Evolutionary conservation across 2,329 filamentous ascomycete genomes (phyloP).

Genomic region (Grosmannia penicillata): DNA sequence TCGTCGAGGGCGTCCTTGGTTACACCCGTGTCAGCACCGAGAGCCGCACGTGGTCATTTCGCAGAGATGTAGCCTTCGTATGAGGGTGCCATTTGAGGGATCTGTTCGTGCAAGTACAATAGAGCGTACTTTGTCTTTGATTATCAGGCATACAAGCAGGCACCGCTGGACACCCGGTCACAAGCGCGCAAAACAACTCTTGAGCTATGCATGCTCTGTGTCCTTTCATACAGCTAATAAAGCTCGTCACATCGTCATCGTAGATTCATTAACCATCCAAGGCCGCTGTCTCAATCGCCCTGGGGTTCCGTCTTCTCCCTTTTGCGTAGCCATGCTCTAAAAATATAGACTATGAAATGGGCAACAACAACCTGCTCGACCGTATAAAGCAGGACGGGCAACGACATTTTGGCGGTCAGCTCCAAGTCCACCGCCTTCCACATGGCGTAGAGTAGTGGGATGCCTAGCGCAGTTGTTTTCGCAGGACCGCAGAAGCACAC

Average conservation of each 20-base stretch:
- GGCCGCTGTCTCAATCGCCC: constrained; percentile 17
- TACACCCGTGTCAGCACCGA: constrained; percentile 20
- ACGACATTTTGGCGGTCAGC: constrained; percentile 40
- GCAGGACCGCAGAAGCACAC: constrained; percentile 61
- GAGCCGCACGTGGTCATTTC: constrained; percentile 8
- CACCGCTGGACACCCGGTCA: no score
- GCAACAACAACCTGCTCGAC: constrained; percentile 14
- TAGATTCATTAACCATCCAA: no score
- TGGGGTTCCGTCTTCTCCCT: no score
- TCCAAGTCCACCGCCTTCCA: constrained; percentile 34
- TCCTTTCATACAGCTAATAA: no score
- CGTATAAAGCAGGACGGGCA: constrained; percentile 24
- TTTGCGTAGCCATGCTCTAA: constrained; percentile 14
- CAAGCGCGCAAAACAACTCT: no score
- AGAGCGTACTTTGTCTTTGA: no score
- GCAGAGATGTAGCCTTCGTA: no score
- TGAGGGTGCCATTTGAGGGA: no score
- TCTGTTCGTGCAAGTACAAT: no score
- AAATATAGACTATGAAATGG: constrained; percentile 29
- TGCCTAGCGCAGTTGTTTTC: constrained; percentile 57
- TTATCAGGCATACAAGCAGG: no score
- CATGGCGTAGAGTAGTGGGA: constrained; percentile 55
- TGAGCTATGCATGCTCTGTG: no score
- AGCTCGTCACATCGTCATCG: no score
- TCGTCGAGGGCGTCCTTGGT: constrained; percentile 32